Base-by-base conservation (phyloP, 768 basidiomycete genomes). In the Gymnopilus junonius region DNA sequence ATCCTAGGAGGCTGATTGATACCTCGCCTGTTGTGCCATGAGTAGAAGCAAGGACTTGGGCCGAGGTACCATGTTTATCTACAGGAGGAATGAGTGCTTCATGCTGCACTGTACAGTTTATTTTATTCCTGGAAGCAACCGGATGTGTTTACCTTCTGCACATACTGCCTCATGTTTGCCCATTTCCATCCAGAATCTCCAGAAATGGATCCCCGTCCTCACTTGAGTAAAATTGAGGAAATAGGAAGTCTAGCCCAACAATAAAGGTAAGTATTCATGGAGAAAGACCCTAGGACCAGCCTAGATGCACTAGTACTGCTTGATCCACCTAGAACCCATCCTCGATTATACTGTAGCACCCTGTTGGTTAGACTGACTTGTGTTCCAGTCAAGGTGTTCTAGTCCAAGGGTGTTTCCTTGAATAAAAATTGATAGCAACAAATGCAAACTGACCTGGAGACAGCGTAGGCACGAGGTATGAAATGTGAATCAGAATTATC, bases 121-220 rank as follows among this genome's bases (percentile, higher is more conserved):
- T 2, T n/a, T 20, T 3, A 34, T 27, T 0, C 4, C 14, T 62
- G 66, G 40, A 73, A 70, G 65, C 78, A 21, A 14, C 42, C 5
- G 11, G 10, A 25, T 20, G 21, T 8, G 8, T 59, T 50, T 32
- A 78, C 78, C 66, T 75, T 74, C 34, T 64, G 59, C 45, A 75
- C 70, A 64, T 76, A 80, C 34, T 74, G 70, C 27, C 71, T 68
- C 39, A 82, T 71, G 11, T 69, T 71, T 21, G 71, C 62, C 80
- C 80, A 82, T 8, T 68, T 70, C 79, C 77, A 81, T 14, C 76
- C 76, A 10, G 60, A 17, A 64, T 82, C 79, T 8, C 74, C 74
- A 12, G 77, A 74, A 17, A 77, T 60, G 11, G 59, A 48, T 1
- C 74, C 61, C 69, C 80, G 39, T 82, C 79, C 21, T 79, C 79